Base-by-base conservation (phyloP, 2,329 filamentous ascomycete species). In the Colletotrichum navitas region DNA sequence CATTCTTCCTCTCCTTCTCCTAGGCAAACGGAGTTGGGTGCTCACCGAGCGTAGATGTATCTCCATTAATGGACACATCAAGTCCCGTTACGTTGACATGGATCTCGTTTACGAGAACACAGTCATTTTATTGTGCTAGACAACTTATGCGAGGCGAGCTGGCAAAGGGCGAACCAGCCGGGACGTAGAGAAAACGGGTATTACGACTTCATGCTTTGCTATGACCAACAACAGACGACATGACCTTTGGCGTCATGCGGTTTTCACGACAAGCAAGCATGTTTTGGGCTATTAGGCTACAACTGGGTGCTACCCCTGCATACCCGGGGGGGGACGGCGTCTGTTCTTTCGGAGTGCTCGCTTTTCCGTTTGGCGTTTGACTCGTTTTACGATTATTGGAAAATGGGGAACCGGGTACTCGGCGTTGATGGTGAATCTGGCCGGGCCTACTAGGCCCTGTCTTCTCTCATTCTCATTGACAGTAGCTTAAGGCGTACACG, bases 181-280 rank as follows among this genome's bases (percentile, higher is more conserved):
- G 29, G 34, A 26, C n/a, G 8, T 7, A 16, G n/a, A 21, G 29
- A 16, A 32, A n/a, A 36, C 16, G 45, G 43, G 12, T 51, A 51
- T 62, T 26, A 62, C 59, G 59, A 62, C 43, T 51, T 51, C 10
- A 62, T 62, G 59, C 59, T 51, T 62, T 39, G 32, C 24, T 39
- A 62, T 39, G 59, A 51, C 45, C 45, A 18, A 39, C 29, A 51
- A 51, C 59, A 18, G 59, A 62, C n/a, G 24, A 29, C 32, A 39
- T 7, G 21, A 24, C 32, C 52, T 55, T 56, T 56, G 52, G 52
- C 52, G n/a, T 24, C 32, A 56, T 34, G 21, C 1, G 21, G 32
- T 39, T 56, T 56, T 21, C 36, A 56, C 32, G 52, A 39, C 52
- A n/a, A 36, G 52, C 32, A 32, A 56, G 52, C 52, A 56, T 56